A percentile compares a stretch with the other conserved stretches of the same genome.
These are phyloP conservation scores for Aspergillus asperescens DNA, from an alignment of 495 filamentous ascomycete genomes.

Conservation along the genomic window DNA sequence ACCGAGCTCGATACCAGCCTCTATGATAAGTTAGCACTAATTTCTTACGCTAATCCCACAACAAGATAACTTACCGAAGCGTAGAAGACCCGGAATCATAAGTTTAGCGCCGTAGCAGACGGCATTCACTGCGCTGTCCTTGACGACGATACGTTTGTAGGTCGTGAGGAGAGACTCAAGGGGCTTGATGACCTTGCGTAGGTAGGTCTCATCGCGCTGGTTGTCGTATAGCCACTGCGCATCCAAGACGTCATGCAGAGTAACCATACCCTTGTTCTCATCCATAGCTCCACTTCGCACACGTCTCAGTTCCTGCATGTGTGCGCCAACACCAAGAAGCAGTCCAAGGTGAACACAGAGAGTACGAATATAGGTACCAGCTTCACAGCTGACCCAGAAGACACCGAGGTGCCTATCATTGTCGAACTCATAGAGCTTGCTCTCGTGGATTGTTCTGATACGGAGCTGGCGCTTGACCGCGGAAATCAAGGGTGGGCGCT, in stretches of 20 bases:
- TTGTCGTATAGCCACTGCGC: conserved; percentile 94
- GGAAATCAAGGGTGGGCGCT: conserved; percentile 93
- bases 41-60: background rate
- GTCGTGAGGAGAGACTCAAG: conserved; percentile 84
- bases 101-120: conserved; percentile 98
- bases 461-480: conserved; percentile 97
- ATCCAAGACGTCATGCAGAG: conserved; percentile 91
- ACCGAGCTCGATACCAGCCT: conserved; percentile 77
- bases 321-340: conserved; percentile 86
- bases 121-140: conserved; percentile 92
- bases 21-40: conserved; percentile 41
- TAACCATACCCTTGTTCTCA: conserved; percentile 81
- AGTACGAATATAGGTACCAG: conserved; percentile 96
- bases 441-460: conserved; percentile 94
- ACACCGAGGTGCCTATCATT: conserved; percentile 96
- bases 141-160: conserved; percentile 95
- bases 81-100: conserved; percentile 90
- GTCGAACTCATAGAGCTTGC: conserved; percentile 92
- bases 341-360: conserved; percentile 94
- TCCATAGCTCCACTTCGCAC: conserved; percentile 93
- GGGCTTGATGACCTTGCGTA: conserved; percentile 82
- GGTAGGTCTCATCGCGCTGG: conserved; percentile 77
- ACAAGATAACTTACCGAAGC: conserved; percentile 59
- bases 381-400: conserved; percentile 99
- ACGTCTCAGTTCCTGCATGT: conserved; percentile 97